Conservation (phyloP, 2,329 filamentous ascomycete species). For the Dactylella cylindrospora region DNA sequence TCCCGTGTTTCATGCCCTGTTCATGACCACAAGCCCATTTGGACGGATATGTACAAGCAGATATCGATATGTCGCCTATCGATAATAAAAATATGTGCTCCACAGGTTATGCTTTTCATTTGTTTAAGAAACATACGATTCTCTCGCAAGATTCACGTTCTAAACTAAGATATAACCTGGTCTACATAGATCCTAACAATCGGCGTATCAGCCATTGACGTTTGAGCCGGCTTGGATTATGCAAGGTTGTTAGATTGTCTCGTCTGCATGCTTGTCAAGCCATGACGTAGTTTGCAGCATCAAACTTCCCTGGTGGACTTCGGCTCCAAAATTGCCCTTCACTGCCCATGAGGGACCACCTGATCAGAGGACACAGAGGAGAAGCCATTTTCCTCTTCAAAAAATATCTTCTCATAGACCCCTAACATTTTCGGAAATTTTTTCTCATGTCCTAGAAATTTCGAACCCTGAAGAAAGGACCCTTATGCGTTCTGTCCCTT, state of each 20-base stretch:
- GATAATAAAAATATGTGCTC: no score
- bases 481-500: background rate
- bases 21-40: no score
- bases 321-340: slow-evolving; percentile 1
- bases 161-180: no score
- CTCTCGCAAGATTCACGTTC: no score
- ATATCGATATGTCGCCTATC: no score
- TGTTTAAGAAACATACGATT: no score
- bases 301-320: slow-evolving; percentile 11
- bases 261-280: slow-evolving; percentile 22
- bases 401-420: background rate
- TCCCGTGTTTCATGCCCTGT: background rate
- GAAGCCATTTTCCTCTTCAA: background rate
- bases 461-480: background rate
- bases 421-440: slow-evolving; percentile 1
- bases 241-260: slow-evolving; percentile 15
- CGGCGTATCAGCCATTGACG: slow-evolving; percentile 14
- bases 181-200: slow-evolving; percentile 1
- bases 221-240: slow-evolving; percentile 7
- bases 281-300: slow-evolving; percentile 42
- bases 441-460: background rate
- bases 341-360: background rate
- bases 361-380: no score
- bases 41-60: no score
- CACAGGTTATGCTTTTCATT: no score